Conservation (phyloP, 2,329 filamentous ascomycete genomes). For the Aspergillus floridensis region DNA sequence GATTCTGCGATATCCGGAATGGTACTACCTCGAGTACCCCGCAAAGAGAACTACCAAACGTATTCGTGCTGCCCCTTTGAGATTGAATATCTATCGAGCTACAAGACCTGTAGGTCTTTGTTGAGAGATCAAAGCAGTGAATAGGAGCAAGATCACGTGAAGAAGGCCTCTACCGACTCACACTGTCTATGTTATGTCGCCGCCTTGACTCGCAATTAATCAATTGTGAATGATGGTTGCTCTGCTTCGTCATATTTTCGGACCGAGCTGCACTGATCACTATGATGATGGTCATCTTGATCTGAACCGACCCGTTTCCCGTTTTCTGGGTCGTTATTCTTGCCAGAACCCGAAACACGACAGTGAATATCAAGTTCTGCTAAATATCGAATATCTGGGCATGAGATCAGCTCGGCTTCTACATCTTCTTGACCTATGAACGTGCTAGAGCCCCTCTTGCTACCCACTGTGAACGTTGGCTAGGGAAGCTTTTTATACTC, state of each 20-base stretch:
- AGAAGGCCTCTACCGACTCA: neutral
- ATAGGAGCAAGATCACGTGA: neutral
- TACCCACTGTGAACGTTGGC: neutral
- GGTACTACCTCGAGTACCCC: neutral
- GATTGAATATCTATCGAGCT: neutral
- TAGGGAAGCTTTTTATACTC: neutral
- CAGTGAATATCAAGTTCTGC: neutral
- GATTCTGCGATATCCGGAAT: neutral
- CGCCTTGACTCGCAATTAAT: neutral
- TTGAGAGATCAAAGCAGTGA: neutral
- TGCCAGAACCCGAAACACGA: neutral
- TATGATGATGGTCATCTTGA: neutral
- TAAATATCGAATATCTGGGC: neutral
- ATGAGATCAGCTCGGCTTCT: no score
- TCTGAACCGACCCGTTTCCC: neutral
- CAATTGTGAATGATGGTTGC: neutral
- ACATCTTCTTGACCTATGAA: neutral
- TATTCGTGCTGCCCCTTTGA: neutral
- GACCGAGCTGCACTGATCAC: neutral
- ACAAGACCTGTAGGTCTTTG: neutral
- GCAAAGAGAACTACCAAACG: neutral
- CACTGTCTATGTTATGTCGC: neutral
- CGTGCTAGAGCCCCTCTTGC: neutral
- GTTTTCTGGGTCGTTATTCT: neutral
- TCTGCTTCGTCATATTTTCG: neutral